Evolutionary conservation across 495 filamentous ascomycete genomes (phyloP), one percentile per base, ranked within the genome.

Genomic region (Annulohypoxylon maeteangense): DNA sequence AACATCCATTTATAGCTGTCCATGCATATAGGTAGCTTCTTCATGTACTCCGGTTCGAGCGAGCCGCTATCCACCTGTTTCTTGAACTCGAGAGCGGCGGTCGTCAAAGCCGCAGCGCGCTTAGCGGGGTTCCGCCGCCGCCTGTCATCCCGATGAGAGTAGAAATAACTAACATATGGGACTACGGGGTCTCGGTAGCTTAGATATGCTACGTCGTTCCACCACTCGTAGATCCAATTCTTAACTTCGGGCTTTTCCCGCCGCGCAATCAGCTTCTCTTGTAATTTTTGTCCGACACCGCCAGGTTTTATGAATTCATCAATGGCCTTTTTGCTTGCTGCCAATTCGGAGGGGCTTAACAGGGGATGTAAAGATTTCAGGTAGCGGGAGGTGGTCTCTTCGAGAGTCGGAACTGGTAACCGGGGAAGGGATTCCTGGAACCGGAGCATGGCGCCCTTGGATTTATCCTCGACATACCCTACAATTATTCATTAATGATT

Each of bases 131-230:
- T 86, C 36, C 93, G 90, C 61, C 95, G 89, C 75, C 90, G 86
- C 55, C 93, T 90, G 78, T 99, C 96, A 79, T 99, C 96, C 60
- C 91, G 88, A 86, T 97, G 95, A 36, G 93, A 97, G 84, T 99
- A 99, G 83, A 99, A 99, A 86, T 99, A 99, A 78, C 93, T 97
- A 71, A 99, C 96, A 78, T 98, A 99, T 62, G 96, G 96, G 29
- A 98, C 92, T 27, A 99, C 92, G 36, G 96, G 96, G 80, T 98
- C 96, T 65, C 95, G 92, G 85, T 97, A 97, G 64, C 77, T 86
- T 60, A 99, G 87, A 82, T 99, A 99, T 40, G 95, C 94, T 2
- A 88, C 87, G 62, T 94, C 86, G 81, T 98, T 97, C 96, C 96
- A 99, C 96, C 96, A 99, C 74, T 98, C 94, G 66, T 89, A 87